Evolutionary conservation across 768 basidiomycete species (phyloP), one percentile per base, ranked within the genome.

Genomic region (Termitomyces sp.): DNA sequence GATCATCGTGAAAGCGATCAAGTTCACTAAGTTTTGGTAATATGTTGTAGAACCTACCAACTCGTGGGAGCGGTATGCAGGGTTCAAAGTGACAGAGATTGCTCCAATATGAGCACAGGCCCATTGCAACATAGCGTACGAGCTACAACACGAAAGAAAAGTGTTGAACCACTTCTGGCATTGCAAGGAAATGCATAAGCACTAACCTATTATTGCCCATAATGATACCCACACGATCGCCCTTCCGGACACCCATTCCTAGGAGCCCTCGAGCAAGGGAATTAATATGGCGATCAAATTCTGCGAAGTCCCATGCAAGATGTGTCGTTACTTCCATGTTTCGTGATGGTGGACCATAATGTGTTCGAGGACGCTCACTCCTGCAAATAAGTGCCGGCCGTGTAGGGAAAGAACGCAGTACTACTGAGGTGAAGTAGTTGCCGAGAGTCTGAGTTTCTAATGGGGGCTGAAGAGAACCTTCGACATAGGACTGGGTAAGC

Each of bases 31-130:
- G 9, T 35, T 27, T 19, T 1, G 7, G 25, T n/a, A 19, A 19
- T 35, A 45, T 37, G 27, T 2, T 19, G 17, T n/a, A 37, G 12
- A 52, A n/a, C 16, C 73, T 79, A 89, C 89, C 50, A 93, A 75
- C 65, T 94, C 91, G 34, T 78, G 75, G 6, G 84, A 61, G 27
- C 85, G 81, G 66, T 90, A 92, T 0, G 90, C 88, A 3, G 91
- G 91, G 61, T 94, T 94, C 45, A 93, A 76, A 8, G 91, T 91
- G 21, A 89, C 89, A 35, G 92, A 70, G 53, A 92, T 83, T 12
- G 88, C 90, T n/a, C 91, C 91, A 56, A 91, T 78, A 49, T 81
- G 83, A n/a, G 89, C 88, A 57, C 87, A 89, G 3, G 91, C 91
- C 91, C 89, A 92, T 63, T 94, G 91, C 23, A 92, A 71, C 73